Evolutionary conservation across 805 yeast species (phyloP), one percentile per base, ranked within the genome.

Genomic region (Lipomyces anomalus): DNA sequence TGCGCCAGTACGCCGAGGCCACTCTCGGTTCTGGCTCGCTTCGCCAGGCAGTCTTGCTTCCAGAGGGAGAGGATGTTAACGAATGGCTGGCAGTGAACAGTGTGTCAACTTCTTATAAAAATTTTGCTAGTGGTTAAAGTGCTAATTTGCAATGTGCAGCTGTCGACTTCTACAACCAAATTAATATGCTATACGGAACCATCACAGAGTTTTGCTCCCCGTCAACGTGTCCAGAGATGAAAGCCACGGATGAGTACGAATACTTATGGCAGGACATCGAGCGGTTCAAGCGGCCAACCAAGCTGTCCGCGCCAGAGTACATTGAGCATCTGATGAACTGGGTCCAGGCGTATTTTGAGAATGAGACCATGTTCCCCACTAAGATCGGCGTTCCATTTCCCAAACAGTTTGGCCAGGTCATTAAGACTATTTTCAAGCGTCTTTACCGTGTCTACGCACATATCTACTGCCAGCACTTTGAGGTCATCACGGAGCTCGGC

Each of bases 191-290:
- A 5, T 90, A 92, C 58, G 96, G 97, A 6, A 80, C 97, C 3
- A 84, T 92, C 53, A 90, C 97, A 1, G 95, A 88, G 67, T 89
- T 92, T 61, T 92, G 99, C 64, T 87, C 97, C 0, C 97, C 97
- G 2, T 65, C 70, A n/a, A 76, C 94, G 2, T 92, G 99, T 63
- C 97, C 98, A 2, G 71, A 92, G 47, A 92, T 92, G 99, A 89
- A 85, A 46, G 99, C 99, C 18, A 90, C 97, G 0, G 92, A 83
- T 50, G 97, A 89, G 68, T 52, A 52, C 32, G 98, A 92, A 65
- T 92, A 92, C 61, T 72, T 92, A 48, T 92, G 99, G 99, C 95
- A 90, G 63, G 95, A 89, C 58, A 70, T 70, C 53, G 69, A 77
- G 35, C 66, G 69, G 47, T 71, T 64, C 56, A 75, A 75, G 58